A percentile compares a stretch with the other conserved stretches of the same genome.
Evolutionary conservation across 169 alveolate genomes (phyloP).

Genomic region (Prorocentrum cordatum): DNA sequence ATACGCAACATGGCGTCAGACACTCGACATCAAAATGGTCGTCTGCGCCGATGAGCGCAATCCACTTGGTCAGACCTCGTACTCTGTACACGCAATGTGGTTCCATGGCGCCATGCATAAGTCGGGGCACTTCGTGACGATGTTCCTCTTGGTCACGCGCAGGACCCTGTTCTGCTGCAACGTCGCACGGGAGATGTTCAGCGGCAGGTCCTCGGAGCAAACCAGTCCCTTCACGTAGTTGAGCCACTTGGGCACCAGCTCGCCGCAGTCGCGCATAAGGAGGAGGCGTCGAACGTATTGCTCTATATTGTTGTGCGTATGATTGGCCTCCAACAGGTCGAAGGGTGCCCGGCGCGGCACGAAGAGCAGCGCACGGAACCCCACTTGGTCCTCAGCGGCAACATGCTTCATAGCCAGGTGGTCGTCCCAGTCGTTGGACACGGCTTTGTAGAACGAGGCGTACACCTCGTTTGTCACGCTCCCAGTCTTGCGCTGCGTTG

Average conservation of each 20-base stretch:
- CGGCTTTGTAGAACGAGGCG: constrained; percentile 94
- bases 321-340: no score
- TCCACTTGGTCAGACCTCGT: no score
- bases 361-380: no score
- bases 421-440: constrained; percentile 99
- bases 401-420: constrained; percentile 94
- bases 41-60: no score
- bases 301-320: no score
- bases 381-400: no score
- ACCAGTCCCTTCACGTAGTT: constrained; percentile 98
- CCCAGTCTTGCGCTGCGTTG: constrained; percentile 95
- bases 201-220: constrained; percentile 98
- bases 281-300: constrained; percentile 99
- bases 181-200: constrained; percentile 95
- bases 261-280: constrained; percentile 99
- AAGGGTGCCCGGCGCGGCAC: no score
- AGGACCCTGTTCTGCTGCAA: constrained; percentile 94
- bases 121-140: constrained; percentile 96
- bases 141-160: constrained; percentile 91
- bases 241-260: constrained; percentile 97
- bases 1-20: no score
- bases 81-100: no score
- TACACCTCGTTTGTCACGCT: constrained; percentile 98
- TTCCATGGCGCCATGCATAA: no score
- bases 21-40: no score